Conservation (phyloP, 805 yeast genomes). For the Zygosaccharomyces lentus region DNA sequence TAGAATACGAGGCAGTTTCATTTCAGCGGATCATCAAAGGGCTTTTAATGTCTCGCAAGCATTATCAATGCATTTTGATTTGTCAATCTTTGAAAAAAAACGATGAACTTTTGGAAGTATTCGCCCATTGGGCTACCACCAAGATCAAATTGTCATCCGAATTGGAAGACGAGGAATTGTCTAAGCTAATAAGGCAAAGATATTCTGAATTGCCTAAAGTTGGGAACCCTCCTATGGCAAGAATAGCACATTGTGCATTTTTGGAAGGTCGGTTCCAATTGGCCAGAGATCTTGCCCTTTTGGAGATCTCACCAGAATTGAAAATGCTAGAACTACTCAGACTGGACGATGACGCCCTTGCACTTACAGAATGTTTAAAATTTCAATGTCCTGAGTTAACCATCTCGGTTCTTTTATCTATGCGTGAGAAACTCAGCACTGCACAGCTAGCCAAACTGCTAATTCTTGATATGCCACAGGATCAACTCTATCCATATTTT, state of each 20-base stretch:
- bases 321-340: slow-evolving; percentile 62
- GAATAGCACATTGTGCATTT: slow-evolving; percentile 27
- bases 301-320: slow-evolving; percentile 55
- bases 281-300: slow-evolving; percentile 60
- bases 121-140: slow-evolving; percentile 74
- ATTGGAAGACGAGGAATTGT: slow-evolving; percentile 56
- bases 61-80: slow-evolving; percentile 59
- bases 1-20: slow-evolving; percentile 49
- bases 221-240: slow-evolving; percentile 40
- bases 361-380: slow-evolving; percentile 62
- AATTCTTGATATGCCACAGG: slow-evolving; percentile 38
- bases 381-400: slow-evolving; percentile 59
- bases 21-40: slow-evolving; percentile 53
- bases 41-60: slow-evolving; percentile 55
- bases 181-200: slow-evolving; percentile 40
- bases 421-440: slow-evolving; percentile 49
- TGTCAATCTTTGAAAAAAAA: slow-evolving; percentile 42
- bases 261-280: slow-evolving; percentile 69
- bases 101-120: slow-evolving; percentile 44
- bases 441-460: slow-evolving; percentile 69
- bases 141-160: slow-evolving; percentile 55
- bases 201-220: slow-evolving; percentile 8
- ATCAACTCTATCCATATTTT: slow-evolving; percentile 34
- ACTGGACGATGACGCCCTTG: slow-evolving; percentile 68
- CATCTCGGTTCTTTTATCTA: slow-evolving; percentile 40